Base-by-base conservation (phyloP, 73 alveolate genomes). In the Effrenium voratum region DNA sequence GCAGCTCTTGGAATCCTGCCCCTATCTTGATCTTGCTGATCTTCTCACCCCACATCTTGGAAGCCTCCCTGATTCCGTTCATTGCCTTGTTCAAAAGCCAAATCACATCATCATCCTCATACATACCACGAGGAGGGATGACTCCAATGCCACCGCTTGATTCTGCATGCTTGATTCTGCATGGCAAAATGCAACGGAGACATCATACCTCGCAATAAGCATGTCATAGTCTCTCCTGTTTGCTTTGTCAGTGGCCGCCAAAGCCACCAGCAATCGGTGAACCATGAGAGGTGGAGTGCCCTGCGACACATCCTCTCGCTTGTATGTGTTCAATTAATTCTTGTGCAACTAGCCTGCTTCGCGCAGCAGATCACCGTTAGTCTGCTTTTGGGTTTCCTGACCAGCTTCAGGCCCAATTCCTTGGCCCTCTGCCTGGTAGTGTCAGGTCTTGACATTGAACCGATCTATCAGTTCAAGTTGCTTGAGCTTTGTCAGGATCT, bases 231-330 rank as follows among this genome's bases (percentile, higher is more conserved):
- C 52, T 0, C 52, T 50, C 32, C 22, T 50, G 0, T 3, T n/a
- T 0, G 47, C 26, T 8, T 43, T 0, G 2, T 66, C 24, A 1
- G 45, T 43, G 0, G 90, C 90, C 28, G 90, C 90, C 34, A 22
- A 45, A 12, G 45, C 41, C 19, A 77, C 19, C 45, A 77, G 36
- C 90, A 77, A 41, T 22, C 66, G 59, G 5, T 44, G 59, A 36
- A 41, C 66, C 46, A 19, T 40, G 10, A 77, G 40, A 22, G 90
- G 90, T 0, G 90, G 90, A 0, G 90, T 77, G n/a, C 90, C 90
- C 0, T 15, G 19, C 41, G 43, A 40, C 19, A 45, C 41, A 28
- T 44, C 90, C 19, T 44, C 68, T 0, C 59, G 66, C 40, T 38
- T 19, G 40, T 77, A 77, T 38, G 5, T 40, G 63, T 77, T 77